phyloP scores from a whole-genome alignment of 2,329 filamentous ascomycete species.

The Cordyceps tenuipes region DNA sequence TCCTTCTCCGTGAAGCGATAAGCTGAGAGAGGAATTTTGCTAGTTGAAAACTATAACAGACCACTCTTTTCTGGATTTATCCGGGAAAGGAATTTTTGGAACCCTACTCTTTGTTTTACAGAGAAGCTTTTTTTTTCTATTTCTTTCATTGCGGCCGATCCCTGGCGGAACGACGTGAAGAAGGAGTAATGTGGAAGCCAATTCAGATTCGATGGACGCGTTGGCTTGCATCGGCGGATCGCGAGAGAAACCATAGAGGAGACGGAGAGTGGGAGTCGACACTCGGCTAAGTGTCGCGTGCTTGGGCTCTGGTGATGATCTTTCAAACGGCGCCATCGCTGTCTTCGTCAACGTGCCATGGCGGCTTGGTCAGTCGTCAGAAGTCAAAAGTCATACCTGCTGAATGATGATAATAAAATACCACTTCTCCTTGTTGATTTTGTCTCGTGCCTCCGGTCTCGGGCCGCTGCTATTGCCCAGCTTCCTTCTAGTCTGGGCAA shows the following conservation, averaged over 20 bases:
- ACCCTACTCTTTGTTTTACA: conserved; percentile 22
- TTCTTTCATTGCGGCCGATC: conserved; percentile 34
- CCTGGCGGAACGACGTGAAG: conserved; percentile 30
- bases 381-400: too few species aligned
- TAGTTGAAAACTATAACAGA: conserved; percentile 79
- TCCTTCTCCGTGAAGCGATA: conserved; percentile 53
- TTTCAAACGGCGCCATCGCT: too few species aligned
- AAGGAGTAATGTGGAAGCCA: conserved; percentile 21
- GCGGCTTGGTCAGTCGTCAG: too few species aligned
- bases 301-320: too few species aligned
- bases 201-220: background rate
- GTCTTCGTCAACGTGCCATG: too few species aligned
- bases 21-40: conserved; percentile 74
- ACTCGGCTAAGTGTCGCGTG: too few species aligned
- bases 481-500: too few species aligned
- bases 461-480: background rate
- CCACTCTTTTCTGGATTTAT: conserved; percentile 58
- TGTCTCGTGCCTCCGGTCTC: background rate
- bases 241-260: background rate
- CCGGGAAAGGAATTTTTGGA: conserved; percentile 68
- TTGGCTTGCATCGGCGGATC: background rate
- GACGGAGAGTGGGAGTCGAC: too few species aligned
- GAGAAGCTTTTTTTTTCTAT: conserved; percentile 16
- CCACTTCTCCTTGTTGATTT: too few species aligned
- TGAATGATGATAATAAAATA: too few species aligned